Evolutionary conservation across 345 rosid species (phyloP), one percentile per base, ranked within the genome.

Genomic region (Durio zibethinus): DNA sequence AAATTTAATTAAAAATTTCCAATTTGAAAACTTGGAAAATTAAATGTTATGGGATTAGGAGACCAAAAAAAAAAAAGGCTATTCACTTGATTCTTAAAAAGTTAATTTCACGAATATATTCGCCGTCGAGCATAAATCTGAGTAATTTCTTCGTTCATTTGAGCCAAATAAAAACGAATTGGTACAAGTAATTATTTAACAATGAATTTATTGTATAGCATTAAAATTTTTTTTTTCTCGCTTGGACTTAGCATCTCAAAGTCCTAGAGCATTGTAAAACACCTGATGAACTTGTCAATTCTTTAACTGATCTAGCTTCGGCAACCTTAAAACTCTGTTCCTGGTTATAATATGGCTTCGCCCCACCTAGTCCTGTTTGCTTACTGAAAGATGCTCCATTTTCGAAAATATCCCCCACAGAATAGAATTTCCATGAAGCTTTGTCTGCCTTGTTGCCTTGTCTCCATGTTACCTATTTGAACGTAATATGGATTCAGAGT

Each of bases 331-430:
- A 91, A 52, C 31, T 66, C 78, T 89, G 93, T 72, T 79, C 81
- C 0, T 73, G 67, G 7, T 52, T 77, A 48, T 88, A 90, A 60
- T 77, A 78, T 11, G 91, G 94, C 29, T 83, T 88, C 4, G 92
- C 91, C 6, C 65, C 77, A 12, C 89, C 90, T 1, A 14, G 2
- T 18, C 92, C 89, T 12, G 86, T 83, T 33, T 83, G 84, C 1
- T 21, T 73, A 4, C 43, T 63, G 48, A 91, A 94, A 50, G 83
- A 86, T 72, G 93, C 94, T 78, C 94, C 92, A 14, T 87, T 94
- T 64, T 82, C 84, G 6, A 92, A 86, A 56, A 78, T 67, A 84
- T 88, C 91, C 20, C 87, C 76, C 12, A 86, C 90, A 0, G 93
- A 91, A 73, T 86, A 87, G 80, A 91, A 88, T 43, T 85, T 91